Base-by-base conservation (phyloP, 2,329 filamentous ascomycete genomes). In the Sphaerostilbella broomeana region DNA sequence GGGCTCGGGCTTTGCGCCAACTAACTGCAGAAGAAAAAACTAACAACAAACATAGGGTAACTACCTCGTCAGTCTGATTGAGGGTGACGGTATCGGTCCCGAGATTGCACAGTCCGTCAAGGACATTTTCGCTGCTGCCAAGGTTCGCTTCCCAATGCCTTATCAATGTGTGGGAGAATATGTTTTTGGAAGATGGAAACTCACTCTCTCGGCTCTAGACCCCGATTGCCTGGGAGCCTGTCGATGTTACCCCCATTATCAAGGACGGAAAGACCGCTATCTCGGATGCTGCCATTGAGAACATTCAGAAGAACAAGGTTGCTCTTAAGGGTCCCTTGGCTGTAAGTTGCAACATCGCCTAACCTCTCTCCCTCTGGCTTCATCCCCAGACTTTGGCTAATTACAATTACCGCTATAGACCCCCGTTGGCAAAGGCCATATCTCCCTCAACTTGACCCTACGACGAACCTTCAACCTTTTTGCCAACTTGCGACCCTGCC, bases 391-490 rank as follows among this genome's bases (percentile, higher is more conserved):
- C 26, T 16, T 28, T 16, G 12, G n/a, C n/a, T n/a, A n/a, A n/a
- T n/a, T n/a, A 47, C 48, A 47, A 31, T 46, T 46, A 38, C 8
- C 12, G 6, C 21, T 20, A 41, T 48, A 89, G 78, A 98, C 92
- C 4, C 92, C 92, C 50, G 80, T 98, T 59, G 92, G 94, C 68
- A 98, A 97, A 77, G 92, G 92, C 60, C 92, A 98, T 72, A 90
- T 98, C 64, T 97, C 92, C 43, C 86, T 98, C 55, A 98, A 98
- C 78, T 75, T 98, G 51, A 98, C 92, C 45, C 88, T 98, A 58
- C 90, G 92, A 63, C 85, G 92, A 62, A 98, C 94, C 49, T 98
- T 98, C 75, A 98, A 98, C 77, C 88, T 98, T 58, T 98, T 98
- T 69, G 94, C 92, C 72, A 98, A 98, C 74, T 77, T 98, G 58